Conservation (phyloP, 768 basidiomycete genomes). For the Leccinum arenicola region DNA sequence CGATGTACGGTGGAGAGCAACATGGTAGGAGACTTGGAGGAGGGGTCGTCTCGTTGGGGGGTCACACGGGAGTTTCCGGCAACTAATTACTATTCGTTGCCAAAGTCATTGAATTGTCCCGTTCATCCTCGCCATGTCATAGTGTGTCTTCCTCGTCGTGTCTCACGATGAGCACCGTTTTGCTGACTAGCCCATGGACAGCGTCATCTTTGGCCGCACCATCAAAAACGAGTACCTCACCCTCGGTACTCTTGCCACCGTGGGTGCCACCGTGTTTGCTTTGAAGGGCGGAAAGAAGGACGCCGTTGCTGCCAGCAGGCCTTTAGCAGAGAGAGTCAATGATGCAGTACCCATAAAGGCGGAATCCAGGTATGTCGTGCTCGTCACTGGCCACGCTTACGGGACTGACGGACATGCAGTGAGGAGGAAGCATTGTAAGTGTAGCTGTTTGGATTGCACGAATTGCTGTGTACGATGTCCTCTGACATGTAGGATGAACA, state of each 20-base stretch:
- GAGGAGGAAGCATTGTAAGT: conserved; percentile 87
- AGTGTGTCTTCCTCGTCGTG: conserved; percentile 30
- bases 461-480: conserved; percentile 29
- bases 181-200: conserved; percentile 27
- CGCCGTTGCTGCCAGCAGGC: conserved; percentile 35
- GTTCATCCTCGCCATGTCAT: conserved; percentile 40
- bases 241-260: conserved; percentile 61
- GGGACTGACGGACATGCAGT: conserved; percentile 35
- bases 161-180: neutral
- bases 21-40: neutral
- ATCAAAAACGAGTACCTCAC: conserved; percentile 82
- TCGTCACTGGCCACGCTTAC: neutral
- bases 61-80: conserved; percentile 24
- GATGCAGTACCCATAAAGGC: conserved; percentile 62
- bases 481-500: conserved; percentile 52
- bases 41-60: conserved; percentile 16
- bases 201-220: conserved; percentile 75
- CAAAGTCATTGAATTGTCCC: neutral
- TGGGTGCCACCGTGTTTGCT: conserved; percentile 51
- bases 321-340: conserved; percentile 57
- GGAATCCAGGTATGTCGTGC: conserved; percentile 60
- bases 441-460: conserved; percentile 10
- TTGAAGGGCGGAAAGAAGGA: conserved; percentile 57
- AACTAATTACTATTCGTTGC: neutral
- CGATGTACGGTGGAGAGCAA: conserved; percentile 55